A percentile compares a stretch with the other conserved stretches of the same genome.
Evolutionary conservation across 2,329 filamentous ascomycete species (phyloP).

Genomic region (Verticillium klebahnii): DNA sequence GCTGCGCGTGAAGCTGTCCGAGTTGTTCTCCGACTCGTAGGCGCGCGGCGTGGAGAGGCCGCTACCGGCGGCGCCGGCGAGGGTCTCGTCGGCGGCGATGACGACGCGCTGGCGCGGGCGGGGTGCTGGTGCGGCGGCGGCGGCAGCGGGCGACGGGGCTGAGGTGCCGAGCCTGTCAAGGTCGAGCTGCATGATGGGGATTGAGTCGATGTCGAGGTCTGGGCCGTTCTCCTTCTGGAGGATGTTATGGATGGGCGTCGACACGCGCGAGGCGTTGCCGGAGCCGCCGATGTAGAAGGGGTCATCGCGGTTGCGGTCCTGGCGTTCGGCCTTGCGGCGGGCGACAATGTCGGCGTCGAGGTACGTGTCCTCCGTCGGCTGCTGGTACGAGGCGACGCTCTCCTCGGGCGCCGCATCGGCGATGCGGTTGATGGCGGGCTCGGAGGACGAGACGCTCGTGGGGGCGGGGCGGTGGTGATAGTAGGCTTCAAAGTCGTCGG

Average conservation of each 20-base stretch:
- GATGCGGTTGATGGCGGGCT: conserved; percentile 52
- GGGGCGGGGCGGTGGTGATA: conserved; percentile 54
- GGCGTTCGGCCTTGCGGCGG: conserved; percentile 68
- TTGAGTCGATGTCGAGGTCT: conserved; percentile 85
- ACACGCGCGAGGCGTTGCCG: conserved; percentile 49
- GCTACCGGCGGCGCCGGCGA: conserved; percentile 42
- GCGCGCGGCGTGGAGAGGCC: conserved; percentile 43
- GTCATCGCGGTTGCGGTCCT: conserved; percentile 83
- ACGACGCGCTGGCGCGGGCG: conserved; percentile 57
- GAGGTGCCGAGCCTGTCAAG: conserved; percentile 50
- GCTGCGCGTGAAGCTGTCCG: conserved; percentile 42
- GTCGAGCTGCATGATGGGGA: conserved; percentile 91
- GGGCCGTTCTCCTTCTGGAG: conserved; percentile 67
- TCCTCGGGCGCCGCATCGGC: conserved; percentile 41
- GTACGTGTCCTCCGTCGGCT: conserved; percentile 58
- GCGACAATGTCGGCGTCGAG: conserved; percentile 71
- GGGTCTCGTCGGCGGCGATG: conserved; percentile 69
- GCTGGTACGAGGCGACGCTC: conserved; percentile 50
- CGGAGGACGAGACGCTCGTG: conserved; percentile 44
- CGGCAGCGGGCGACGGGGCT: conserved; percentile 19
- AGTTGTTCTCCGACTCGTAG: conserved; percentile 51
- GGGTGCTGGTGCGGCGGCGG: conserved; percentile 17
- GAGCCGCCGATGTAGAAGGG: conserved; percentile 81
- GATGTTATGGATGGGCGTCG: conserved; percentile 77
- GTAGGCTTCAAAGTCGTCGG: conserved; percentile 64